phyloP scores from a whole-genome alignment of 1,139 yeast species.

The Lodderomyces metapsilosis region DNA sequence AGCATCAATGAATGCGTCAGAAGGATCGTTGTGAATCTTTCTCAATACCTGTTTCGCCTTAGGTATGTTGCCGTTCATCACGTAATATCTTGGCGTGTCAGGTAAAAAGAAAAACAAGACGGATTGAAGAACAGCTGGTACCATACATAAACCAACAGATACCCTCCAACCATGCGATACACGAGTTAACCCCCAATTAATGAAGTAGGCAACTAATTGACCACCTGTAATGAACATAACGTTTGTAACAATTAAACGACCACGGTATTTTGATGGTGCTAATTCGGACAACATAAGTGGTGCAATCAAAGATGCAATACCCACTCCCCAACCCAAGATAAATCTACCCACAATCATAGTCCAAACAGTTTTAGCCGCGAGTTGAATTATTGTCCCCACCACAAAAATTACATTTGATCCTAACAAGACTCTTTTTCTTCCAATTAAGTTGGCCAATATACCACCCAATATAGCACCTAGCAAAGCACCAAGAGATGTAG shows the following conservation, averaged over 20 bases:
- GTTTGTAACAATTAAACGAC: constrained; percentile 71
- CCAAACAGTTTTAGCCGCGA: constrained; percentile 80
- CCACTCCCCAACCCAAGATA: constrained; percentile 94
- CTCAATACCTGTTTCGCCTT: constrained; percentile 66
- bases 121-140: constrained; percentile 82
- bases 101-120: constrained; percentile 81
- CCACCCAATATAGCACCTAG: constrained; percentile 80
- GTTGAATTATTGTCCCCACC: constrained; percentile 80
- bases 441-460: constrained; percentile 71
- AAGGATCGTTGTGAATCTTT: constrained; percentile 55
- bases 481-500: constrained; percentile 90
- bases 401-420: constrained; percentile 77
- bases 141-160: constrained; percentile 82
- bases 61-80: constrained; percentile 63
- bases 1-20: constrained; percentile 55
- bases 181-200: constrained; percentile 82
- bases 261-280: constrained; percentile 90
- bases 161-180: constrained; percentile 90
- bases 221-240: constrained; percentile 85
- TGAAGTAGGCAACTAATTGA: constrained; percentile 85
- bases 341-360: constrained; percentile 90
- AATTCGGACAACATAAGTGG: constrained; percentile 89
- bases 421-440: constrained; percentile 78
- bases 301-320: constrained; percentile 86
- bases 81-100: constrained; percentile 89